Conservation (phyloP, 73 alveolate species). For the Uronychia binucleata region DNA sequence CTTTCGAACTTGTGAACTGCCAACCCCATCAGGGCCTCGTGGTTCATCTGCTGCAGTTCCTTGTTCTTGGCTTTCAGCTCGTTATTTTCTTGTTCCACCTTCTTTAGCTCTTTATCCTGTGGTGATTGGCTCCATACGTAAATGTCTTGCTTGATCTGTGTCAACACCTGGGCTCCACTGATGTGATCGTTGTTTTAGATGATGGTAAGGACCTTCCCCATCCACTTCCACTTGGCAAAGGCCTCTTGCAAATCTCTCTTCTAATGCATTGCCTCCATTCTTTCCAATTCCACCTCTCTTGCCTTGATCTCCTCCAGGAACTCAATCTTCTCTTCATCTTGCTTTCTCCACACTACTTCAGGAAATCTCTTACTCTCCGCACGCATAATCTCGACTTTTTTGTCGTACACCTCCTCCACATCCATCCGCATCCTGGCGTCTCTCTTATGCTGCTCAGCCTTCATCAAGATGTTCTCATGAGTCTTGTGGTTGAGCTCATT, state of each 20-base stretch:
- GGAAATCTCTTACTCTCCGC: background rate
- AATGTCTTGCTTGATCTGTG: background rate
- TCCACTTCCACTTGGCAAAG: background rate
- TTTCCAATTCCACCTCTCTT: background rate
- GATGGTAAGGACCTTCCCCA: background rate
- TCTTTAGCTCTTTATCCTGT: background rate
- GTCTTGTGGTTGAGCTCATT: background rate
- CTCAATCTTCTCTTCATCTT: background rate
- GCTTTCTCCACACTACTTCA: background rate
- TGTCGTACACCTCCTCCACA: background rate
- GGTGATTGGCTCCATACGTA: too few species aligned
- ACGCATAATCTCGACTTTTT: background rate
- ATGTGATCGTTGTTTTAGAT: background rate
- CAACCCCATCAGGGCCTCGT: background rate
- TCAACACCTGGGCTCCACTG: background rate
- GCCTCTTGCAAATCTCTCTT: background rate
- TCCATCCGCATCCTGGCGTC: background rate
- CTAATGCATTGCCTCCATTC: background rate
- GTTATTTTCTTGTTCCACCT: background rate
- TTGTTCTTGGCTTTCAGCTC: background rate
- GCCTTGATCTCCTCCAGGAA: background rate
- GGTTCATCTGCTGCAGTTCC: background rate
- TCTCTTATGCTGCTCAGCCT: background rate
- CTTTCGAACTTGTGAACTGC: background rate
- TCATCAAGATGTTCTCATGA: background rate